Evolutionary conservation across 345 rosid genomes (phyloP).

Genomic region (Eucalyptus microcorys): DNA sequence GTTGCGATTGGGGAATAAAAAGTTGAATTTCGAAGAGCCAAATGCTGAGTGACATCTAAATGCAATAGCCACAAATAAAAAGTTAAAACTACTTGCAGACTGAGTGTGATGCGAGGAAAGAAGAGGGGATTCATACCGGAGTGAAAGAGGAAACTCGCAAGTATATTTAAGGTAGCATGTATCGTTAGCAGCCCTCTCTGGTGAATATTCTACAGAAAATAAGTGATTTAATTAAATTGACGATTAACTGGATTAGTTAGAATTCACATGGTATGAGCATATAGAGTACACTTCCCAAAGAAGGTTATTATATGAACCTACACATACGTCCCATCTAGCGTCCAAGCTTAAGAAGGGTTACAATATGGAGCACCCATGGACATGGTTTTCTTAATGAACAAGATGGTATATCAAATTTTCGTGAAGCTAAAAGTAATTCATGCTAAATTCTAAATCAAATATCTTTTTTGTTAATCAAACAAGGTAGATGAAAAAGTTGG

Average conservation of each 20-base stretch:
- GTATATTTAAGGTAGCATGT: background rate
- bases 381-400: background rate
- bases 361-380: background rate
- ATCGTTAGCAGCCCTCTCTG: background rate
- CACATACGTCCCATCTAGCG: background rate
- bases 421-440: background rate
- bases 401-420: background rate
- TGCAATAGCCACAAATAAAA: background rate
- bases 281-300: background rate
- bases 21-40: background rate
- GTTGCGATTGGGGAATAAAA: background rate
- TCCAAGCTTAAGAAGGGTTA: background rate
- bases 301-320: background rate
- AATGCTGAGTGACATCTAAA: background rate
- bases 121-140: background rate
- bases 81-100: background rate
- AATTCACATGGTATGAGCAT: background rate
- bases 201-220: background rate
- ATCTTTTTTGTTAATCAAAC: too few relatives aligned
- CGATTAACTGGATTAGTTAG: background rate
- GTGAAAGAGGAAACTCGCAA: background rate
- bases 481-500: too few relatives aligned
- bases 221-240: too few relatives aligned
- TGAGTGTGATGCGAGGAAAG: background rate
- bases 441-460: background rate